These are phyloP conservation scores for Erodium moschatum DNA, from an alignment of 441 rosid genomes.

Conservation along the genomic window DNA sequence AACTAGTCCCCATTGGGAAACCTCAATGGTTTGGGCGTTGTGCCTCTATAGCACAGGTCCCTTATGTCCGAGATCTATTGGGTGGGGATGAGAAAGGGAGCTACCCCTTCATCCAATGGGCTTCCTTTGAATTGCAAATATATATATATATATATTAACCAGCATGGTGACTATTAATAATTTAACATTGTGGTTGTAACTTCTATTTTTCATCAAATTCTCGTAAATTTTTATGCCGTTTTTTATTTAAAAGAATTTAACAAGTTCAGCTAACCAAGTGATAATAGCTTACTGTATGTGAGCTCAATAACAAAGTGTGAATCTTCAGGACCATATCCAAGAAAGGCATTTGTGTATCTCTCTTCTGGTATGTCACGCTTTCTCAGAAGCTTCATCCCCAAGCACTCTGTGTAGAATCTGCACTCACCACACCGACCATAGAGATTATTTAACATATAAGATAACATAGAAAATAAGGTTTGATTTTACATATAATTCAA, in stretches of 20 bases:
- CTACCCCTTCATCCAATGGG: not conserved
- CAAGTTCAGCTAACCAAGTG: not conserved
- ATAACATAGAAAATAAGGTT: not conserved
- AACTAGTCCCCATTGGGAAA: too few species aligned
- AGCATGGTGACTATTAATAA: not conserved
- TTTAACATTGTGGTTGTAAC: not conserved
- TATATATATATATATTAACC: not conserved
- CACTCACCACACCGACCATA: not conserved
- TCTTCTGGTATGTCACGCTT: constrained; percentile 10
- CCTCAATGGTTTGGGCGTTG: too few species aligned
- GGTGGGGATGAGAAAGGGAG: not conserved
- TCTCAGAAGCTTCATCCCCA: constrained; percentile 9
- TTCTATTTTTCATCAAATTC: not conserved
- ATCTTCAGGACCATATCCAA: constrained; percentile 10
- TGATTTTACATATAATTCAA: not conserved
- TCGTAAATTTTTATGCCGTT: not conserved
- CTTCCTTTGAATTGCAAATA: not conserved
- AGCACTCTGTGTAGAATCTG: constrained; percentile 10
- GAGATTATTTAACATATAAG: not conserved
- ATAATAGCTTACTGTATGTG: constrained; percentile 22
- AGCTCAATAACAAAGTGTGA: constrained; percentile 8
- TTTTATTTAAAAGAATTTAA: not conserved
- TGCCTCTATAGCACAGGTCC: too few species aligned
- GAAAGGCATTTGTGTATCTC: constrained; percentile 3
- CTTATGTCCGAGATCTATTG: not conserved